These are phyloP conservation scores for Euphorbia celastroides DNA, from an alignment of 441 rosid genomes.

Conservation along the genomic window DNA sequence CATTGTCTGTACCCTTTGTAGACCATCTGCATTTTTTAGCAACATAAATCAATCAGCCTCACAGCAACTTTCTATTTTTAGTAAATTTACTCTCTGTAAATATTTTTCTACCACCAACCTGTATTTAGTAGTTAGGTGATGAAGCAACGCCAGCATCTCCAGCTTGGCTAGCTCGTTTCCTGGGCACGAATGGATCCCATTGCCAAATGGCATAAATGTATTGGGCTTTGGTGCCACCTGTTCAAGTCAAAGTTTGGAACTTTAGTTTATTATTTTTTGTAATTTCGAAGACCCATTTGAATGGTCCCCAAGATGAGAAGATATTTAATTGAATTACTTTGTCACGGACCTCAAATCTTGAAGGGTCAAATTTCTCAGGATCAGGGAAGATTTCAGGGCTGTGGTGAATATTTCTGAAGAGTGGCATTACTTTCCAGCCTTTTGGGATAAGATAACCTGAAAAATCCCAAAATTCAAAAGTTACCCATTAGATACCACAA, in stretches of 20 bases:
- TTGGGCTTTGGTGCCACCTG: constrained; percentile 83
- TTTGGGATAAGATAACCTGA: constrained; percentile 88
- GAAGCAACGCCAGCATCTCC: constrained; percentile 75
- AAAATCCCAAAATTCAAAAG: not conserved
- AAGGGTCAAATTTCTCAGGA: constrained; percentile 93
- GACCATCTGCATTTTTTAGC: constrained; percentile 57
- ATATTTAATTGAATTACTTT: not conserved
- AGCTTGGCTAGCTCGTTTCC: constrained; percentile 91
- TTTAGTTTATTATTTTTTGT: no score
- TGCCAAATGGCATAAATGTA: constrained; percentile 92
- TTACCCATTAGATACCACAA: not conserved
- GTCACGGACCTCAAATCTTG: constrained; percentile 73
- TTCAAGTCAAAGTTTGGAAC: no score
- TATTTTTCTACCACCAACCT: constrained; percentile 40
- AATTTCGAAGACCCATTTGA: no score
- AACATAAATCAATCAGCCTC: not conserved
- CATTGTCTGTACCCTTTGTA: constrained; percentile 49
- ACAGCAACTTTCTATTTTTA: constrained; percentile 15
- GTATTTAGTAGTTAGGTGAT: constrained; percentile 93
- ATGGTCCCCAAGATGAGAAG: not conserved
- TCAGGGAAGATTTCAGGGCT: constrained; percentile 63
- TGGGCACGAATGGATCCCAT: constrained; percentile 86
- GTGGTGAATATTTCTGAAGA: constrained; percentile 94
- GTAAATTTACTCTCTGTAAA: not conserved
- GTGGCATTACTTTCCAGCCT: constrained; percentile 97